These are phyloP conservation scores for Lentinula boryana DNA, from an alignment of 768 basidiomycete species.

Conservation along the genomic window DNA sequence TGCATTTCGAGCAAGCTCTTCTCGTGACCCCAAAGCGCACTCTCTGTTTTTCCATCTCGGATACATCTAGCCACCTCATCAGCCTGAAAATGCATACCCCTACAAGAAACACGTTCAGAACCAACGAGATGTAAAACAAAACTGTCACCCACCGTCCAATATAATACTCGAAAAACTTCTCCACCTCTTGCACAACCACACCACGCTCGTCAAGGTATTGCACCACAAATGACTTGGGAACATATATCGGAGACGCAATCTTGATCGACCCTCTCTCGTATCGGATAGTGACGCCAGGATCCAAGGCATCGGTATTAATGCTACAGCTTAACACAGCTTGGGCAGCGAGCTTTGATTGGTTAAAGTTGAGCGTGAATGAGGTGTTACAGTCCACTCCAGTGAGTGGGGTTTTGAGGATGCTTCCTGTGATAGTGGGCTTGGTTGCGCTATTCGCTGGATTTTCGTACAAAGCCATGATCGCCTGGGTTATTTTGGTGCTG, in stretches of 20 bases:
- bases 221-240: slow-evolving; percentile 61
- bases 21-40: slow-evolving; percentile 67
- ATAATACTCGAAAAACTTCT: slow-evolving; percentile 52
- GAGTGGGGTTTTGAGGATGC: slow-evolving; percentile 72
- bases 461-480: slow-evolving; percentile 75
- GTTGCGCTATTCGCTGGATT: slow-evolving; percentile 63
- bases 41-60: slow-evolving; percentile 67
- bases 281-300: slow-evolving; percentile 60
- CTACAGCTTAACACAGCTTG: slow-evolving; percentile 71
- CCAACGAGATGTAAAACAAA: neutral
- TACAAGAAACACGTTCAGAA: slow-evolving; percentile 3
- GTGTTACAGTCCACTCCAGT: slow-evolving; percentile 80
- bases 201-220: slow-evolving; percentile 48
- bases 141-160: slow-evolving; percentile 31
- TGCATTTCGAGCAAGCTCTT: slow-evolving; percentile 80
- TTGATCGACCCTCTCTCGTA: slow-evolving; percentile 69
- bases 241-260: slow-evolving; percentile 60
- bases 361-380: slow-evolving; percentile 68
- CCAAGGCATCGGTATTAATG: slow-evolving; percentile 42
- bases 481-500: slow-evolving; percentile 29
- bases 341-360: slow-evolving; percentile 49
- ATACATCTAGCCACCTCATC: slow-evolving; percentile 83
- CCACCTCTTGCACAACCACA: slow-evolving; percentile 50
- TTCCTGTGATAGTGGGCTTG: slow-evolving; percentile 56
- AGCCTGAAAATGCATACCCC: slow-evolving; percentile 81